A percentile compares a stretch with the other conserved stretches of the same genome.
These are phyloP conservation scores for Colletotrichum destructivum DNA, from an alignment of 2,329 filamentous ascomycete genomes.

Conservation along the genomic window DNA sequence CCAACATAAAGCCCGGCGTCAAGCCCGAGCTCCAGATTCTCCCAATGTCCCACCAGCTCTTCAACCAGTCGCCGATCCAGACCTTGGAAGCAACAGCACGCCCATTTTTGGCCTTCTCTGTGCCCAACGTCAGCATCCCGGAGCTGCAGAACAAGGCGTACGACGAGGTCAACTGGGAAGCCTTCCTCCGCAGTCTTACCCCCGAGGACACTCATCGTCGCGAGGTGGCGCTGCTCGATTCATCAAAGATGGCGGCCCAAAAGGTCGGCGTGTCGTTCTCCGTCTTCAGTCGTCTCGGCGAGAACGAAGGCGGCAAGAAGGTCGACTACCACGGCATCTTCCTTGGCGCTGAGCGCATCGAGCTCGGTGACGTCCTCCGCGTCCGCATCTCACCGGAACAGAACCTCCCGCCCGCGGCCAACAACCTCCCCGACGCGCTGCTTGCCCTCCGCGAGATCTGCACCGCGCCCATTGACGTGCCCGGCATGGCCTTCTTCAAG, in stretches of 20 bases:
- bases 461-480: conserved; percentile 52
- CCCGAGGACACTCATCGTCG: conserved; percentile 55
- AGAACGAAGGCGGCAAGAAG: conserved; percentile 51
- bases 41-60: conserved; percentile 57
- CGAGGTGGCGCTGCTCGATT: conserved; percentile 62
- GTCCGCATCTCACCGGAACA: conserved; percentile 57
- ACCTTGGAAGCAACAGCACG: conserved; percentile 61
- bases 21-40: conserved; percentile 49
- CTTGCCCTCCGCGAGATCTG: conserved; percentile 60
- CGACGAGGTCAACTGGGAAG: conserved; percentile 61
- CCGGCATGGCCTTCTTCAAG: conserved; percentile 57
- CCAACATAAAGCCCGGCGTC: conserved; percentile 45
- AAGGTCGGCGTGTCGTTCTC: conserved; percentile 66
- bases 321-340: conserved; percentile 63
- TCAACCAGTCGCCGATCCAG: conserved; percentile 55
- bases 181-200: conserved; percentile 50
- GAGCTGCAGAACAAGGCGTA: conserved; percentile 58
- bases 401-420: conserved; percentile 23
- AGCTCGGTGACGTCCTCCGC: conserved; percentile 64
- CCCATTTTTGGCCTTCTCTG: conserved; percentile 67
- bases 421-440: conserved; percentile 49
- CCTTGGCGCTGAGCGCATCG: conserved; percentile 66
- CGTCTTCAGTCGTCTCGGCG: conserved; percentile 58
- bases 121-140: conserved; percentile 59
- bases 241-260: conserved; percentile 66